These are phyloP conservation scores for Anethum foeniculum DNA, from an alignment of 140 eudicot genomes.

Conservation along the genomic window DNA sequence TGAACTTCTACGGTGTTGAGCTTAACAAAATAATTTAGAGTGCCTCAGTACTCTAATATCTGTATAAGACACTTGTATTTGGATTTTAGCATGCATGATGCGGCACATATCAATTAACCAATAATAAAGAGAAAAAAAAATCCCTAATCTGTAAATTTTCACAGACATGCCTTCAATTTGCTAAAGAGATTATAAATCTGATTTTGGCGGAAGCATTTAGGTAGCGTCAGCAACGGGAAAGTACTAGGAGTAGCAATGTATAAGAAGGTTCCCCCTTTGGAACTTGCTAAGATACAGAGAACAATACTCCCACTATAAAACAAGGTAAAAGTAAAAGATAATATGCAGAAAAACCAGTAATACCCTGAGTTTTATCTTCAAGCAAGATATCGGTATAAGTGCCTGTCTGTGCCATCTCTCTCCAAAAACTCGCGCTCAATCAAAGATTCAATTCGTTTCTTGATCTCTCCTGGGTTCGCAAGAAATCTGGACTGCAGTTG, in stretches of 20 bases:
- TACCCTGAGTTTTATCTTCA: slow-evolving; percentile 3
- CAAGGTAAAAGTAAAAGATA: background rate
- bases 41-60: background rate
- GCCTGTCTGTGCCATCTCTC: slow-evolving; percentile 15
- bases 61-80: background rate
- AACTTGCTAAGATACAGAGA: background rate
- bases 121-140: background rate
- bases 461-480: slow-evolving; percentile 11
- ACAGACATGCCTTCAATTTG: background rate
- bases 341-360: background rate
- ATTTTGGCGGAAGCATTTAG: background rate
- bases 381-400: slow-evolving; percentile 15
- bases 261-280: background rate
- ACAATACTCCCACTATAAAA: background rate
- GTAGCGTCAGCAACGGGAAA: background rate
- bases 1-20: background rate
- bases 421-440: slow-evolving; percentile 9
- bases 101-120: background rate
- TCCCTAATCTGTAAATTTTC: background rate
- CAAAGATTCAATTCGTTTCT: slow-evolving; percentile 6
- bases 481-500: slow-evolving; percentile 17
- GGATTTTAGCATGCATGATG: background rate
- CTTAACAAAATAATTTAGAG: background rate
- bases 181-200: background rate
- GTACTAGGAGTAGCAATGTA: slow-evolving; percentile 1